Evolutionary conservation across 2,329 filamentous ascomycete species (phyloP), one percentile per base, ranked within the genome.

Genomic region (Cytospora mali): DNA sequence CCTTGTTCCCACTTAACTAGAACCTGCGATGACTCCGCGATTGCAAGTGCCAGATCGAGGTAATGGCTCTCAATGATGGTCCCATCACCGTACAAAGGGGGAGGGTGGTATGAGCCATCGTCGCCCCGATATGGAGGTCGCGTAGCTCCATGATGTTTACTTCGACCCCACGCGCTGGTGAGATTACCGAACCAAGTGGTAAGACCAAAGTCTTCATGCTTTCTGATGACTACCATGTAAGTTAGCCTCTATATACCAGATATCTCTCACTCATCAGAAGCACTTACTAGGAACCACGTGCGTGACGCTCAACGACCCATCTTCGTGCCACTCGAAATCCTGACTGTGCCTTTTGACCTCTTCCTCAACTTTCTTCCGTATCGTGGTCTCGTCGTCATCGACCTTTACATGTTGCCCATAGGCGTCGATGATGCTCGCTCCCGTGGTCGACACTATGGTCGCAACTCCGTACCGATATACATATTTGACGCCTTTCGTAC

Each of bases 81-180:
- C 1, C 71, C 71, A 39, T 75, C 71, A 2, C 71, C 72, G 39
- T 70, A 73, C 23, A 68, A 64, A 0, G 71, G 72, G 18, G 72
- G 73, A 4, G 73, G 72, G 49, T 75, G 73, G 29, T 75, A 75
- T 2, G 71, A 72, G n/a, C 63, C 69, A 48, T 75, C 71, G 48
- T 75, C 72, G 4, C 72, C 72, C 18, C 65, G 68, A 58, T 73
- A 73, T 0, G 73, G 72, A 11, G 69, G 67, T 23, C 68, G 64
- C 1, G 73, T 75, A 31, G 72, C 73, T 16, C 73, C 72, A 55
- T 74, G 73, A 31, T 72, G 68, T 18, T 59, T 68, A 53, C 72
- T 75, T 14, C 72, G 69, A 5, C 72, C 73, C 73, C 73, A 75
- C 2, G 73, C 73, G 18, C 69, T 72, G 9, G 74, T 75, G n/a